Percentiles rank a stretch among this genome's conserved stretches.
These are phyloP conservation scores for Nelumbo lutea DNA, from an alignment of 164 flowering plant genomes.

Conservation along the genomic window DNA sequence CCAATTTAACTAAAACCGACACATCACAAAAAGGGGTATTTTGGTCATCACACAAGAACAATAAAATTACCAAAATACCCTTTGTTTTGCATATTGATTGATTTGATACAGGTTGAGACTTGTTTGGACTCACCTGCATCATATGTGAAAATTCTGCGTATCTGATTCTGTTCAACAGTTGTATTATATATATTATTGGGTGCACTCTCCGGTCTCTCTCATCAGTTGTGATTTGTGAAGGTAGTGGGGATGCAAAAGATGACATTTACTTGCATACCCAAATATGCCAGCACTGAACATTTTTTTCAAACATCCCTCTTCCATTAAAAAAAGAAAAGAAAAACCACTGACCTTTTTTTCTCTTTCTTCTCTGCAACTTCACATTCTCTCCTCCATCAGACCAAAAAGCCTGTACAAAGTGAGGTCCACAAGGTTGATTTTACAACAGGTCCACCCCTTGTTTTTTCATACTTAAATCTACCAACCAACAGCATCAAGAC, in stretches of 20 bases:
- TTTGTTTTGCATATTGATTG: background rate
- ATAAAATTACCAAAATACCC: no score
- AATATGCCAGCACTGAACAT: constrained; percentile 13
- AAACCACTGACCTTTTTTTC: constrained; percentile 10
- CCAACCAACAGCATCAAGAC: constrained; percentile 19
- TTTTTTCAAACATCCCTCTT: constrained; percentile 9
- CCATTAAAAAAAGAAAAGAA: constrained; percentile 1
- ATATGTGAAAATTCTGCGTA: background rate
- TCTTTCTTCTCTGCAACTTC: constrained; percentile 26
- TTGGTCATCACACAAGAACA: no score
- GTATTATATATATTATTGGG: background rate
- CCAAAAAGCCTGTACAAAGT: constrained; percentile 14
- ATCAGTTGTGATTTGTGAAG: background rate
- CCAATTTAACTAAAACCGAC: no score
- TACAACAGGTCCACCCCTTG: constrained; percentile 2
- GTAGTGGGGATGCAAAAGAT: constrained; percentile 27
- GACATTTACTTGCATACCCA: constrained; percentile 7
- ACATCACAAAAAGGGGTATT: no score
- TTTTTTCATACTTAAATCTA: constrained; percentile 5
- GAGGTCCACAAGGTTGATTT: constrained; percentile 23
- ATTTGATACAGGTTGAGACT: background rate
- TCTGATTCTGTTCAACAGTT: background rate
- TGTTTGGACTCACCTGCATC: background rate
- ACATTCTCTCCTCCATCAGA: constrained; percentile 9
- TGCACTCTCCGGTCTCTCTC: constrained; percentile 2